These are phyloP conservation scores for Irpex lacteus DNA, from an alignment of 1,284 basidiomycete genomes.

Conservation along the genomic window DNA sequence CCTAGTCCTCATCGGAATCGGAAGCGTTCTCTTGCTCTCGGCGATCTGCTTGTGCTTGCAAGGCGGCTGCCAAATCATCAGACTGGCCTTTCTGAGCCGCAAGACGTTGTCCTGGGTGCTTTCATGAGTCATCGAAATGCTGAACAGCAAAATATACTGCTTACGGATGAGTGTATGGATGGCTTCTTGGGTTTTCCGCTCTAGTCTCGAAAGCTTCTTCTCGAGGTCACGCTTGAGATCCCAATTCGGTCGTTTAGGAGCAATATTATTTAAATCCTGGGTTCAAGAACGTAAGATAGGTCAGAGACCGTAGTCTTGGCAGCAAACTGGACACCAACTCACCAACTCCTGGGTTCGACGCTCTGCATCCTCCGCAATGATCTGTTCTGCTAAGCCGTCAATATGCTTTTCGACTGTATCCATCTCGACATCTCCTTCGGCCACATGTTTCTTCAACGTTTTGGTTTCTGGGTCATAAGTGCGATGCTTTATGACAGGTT, in stretches of 20 bases:
- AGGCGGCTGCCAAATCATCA: constrained; percentile 74
- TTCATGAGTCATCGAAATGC: constrained; percentile 12
- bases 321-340: constrained; percentile 26
- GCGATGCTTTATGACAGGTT: constrained; percentile 66
- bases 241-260: constrained; percentile 96
- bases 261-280: constrained; percentile 95
- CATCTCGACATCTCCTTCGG: constrained; percentile 51
- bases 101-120: constrained; percentile 62
- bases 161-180: constrained; percentile 90
- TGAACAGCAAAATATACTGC: constrained; percentile 21
- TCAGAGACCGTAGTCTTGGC: background rate
- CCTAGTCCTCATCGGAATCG: constrained; percentile 38
- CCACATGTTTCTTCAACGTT: constrained; percentile 64
- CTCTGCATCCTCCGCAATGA: constrained; percentile 84
- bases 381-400: constrained; percentile 79
- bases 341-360: constrained; percentile 86
- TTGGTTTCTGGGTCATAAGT: constrained; percentile 87
- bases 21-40: constrained; percentile 25
- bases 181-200: constrained; percentile 87
- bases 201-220: constrained; percentile 85
- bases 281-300: constrained; percentile 4
- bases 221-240: constrained; percentile 95
- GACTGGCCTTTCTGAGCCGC: constrained; percentile 73
- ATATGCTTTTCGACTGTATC: constrained; percentile 89
- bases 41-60: constrained; percentile 62